phyloP scores from a whole-genome alignment of 108 stramenopile species.

The Asterionellopsis glacialis region DNA sequence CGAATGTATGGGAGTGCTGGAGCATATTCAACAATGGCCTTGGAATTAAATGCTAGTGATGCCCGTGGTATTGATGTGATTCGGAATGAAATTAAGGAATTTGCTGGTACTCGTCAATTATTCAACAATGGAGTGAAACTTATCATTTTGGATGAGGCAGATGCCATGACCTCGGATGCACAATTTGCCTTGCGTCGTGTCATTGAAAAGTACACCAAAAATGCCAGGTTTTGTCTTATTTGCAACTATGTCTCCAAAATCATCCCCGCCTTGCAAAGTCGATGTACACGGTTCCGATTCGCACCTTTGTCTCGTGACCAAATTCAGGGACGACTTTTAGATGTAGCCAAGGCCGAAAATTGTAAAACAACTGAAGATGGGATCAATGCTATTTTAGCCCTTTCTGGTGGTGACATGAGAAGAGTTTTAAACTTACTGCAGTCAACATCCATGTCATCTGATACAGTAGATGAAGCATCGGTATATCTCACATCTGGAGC shows the following conservation, averaged over 20 bases:
- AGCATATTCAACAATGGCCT: conserved; percentile 78
- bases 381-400: conserved; percentile 63
- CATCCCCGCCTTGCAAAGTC: conserved; percentile 90
- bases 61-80: conserved; percentile 87
- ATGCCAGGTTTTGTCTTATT: conserved; percentile 93
- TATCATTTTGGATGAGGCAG: conserved; percentile 92
- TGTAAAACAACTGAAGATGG: conserved; percentile 61
- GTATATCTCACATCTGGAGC: conserved; percentile 86
- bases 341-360: conserved; percentile 67
- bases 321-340: conserved; percentile 68
- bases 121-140: conserved; percentile 84
- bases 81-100: conserved; percentile 93
- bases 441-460: conserved; percentile 76
- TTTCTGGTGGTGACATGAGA: conserved; percentile 88
- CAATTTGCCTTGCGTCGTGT: conserved; percentile 89
- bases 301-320: conserved; percentile 77
- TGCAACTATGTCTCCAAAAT: conserved; percentile 97
- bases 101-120: conserved; percentile 90
- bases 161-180: conserved; percentile 93
- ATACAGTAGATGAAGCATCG: conserved; percentile 45
- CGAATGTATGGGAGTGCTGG: conserved; percentile 78
- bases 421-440: conserved; percentile 89
- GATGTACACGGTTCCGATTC: conserved; percentile 96
- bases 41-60: conserved; percentile 88
- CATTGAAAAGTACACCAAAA: conserved; percentile 91